phyloP scores from a whole-genome alignment of 2,329 filamentous ascomycete species.

The Magnaporthiopsis poae region DNA sequence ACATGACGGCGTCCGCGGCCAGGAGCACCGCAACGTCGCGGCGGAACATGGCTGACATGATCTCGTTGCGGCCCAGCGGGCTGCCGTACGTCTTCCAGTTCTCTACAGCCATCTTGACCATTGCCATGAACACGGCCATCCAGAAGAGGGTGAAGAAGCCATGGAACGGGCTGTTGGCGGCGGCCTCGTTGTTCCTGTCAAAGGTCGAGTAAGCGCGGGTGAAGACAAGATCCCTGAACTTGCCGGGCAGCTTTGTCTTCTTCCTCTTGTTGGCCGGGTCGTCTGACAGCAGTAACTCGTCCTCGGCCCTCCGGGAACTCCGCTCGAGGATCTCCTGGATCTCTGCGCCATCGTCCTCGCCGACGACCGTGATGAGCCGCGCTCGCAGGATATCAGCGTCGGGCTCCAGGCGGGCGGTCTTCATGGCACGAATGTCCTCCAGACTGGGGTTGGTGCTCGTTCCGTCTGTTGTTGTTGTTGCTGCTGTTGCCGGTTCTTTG shows the following conservation, averaged over 20 bases:
- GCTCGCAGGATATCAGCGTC: neutral
- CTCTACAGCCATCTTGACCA: slow-evolving; percentile 55
- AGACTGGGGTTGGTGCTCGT: neutral
- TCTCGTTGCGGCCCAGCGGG: slow-evolving; percentile 60
- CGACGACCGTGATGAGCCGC: slow-evolving; percentile 18
- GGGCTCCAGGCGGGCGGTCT: neutral
- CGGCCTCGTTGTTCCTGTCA: slow-evolving; percentile 58
- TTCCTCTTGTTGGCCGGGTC: neutral
- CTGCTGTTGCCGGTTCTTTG: neutral
- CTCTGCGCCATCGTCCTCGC: slow-evolving; percentile 22
- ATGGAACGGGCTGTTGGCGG: slow-evolving; percentile 60
- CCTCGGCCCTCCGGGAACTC: slow-evolving; percentile 21
- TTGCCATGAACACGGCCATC: slow-evolving; percentile 57
- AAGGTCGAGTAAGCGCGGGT: slow-evolving; percentile 65
- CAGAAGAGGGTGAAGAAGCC: slow-evolving; percentile 76
- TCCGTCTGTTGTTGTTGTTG: neutral
- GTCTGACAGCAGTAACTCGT: slow-evolving; percentile 9
- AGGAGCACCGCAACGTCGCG: slow-evolving; percentile 44
- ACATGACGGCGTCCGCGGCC: slow-evolving; percentile 61
- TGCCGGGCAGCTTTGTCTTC: slow-evolving; percentile 12
- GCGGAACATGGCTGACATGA: slow-evolving; percentile 57
- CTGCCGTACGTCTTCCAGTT: slow-evolving; percentile 63
- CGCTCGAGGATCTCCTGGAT: slow-evolving; percentile 29
- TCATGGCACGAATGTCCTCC: neutral
- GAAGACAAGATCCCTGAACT: slow-evolving; percentile 53